These are phyloP conservation scores for Conringia planisiliqua DNA, from an alignment of 345 rosid species.

Conservation along the genomic window DNA sequence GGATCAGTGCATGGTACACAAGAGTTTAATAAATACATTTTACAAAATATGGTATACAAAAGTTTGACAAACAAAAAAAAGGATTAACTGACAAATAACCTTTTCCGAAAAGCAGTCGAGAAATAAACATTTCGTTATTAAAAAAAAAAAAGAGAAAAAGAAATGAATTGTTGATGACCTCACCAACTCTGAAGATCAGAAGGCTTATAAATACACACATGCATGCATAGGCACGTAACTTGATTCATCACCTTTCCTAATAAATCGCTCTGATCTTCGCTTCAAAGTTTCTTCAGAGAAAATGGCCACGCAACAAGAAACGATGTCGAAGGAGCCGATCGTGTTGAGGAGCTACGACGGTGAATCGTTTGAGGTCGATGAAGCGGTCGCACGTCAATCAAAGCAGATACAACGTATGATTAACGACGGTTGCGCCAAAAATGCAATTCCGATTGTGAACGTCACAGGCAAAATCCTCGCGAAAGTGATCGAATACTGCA, in stretches of 20 bases:
- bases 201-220: background rate
- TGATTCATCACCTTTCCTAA: background rate
- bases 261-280: background rate
- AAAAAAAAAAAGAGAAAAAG: no score
- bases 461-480: constrained; percentile 51
- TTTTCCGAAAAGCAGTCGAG: no score
- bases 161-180: no score
- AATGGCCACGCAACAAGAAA: background rate
- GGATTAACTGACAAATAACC: no score
- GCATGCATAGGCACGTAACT: background rate
- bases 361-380: constrained; percentile 46
- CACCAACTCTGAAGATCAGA: no score
- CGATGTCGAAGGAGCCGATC: constrained; percentile 28
- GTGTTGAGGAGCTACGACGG: constrained; percentile 51
- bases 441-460: constrained; percentile 46
- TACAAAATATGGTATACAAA: no score
- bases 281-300: background rate
- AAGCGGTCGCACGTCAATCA: constrained; percentile 45
- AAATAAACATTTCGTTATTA: no score
- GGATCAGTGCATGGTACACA: no score
- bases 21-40: no score
- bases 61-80: no score
- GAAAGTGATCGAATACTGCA: constrained; percentile 62
- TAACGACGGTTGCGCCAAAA: constrained; percentile 46
- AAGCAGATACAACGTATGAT: no score